Conservation (phyloP, 805 yeast genomes). For the Wickerhamiella occidentalis region DNA sequence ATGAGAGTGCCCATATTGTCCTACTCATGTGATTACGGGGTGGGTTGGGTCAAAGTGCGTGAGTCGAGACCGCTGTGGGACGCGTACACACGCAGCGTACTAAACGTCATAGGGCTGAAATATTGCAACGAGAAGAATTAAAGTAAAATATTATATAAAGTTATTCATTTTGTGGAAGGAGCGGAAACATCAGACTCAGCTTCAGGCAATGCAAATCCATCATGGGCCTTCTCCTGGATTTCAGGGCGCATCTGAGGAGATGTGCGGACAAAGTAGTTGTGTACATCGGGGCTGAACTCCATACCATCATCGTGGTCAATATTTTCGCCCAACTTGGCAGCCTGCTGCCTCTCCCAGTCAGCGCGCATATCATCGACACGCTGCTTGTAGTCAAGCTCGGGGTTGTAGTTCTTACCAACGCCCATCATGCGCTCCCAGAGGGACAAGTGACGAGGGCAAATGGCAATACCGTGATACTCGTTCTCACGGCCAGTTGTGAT, state of each 20-base stretch:
- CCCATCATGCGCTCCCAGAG: conserved; percentile 29
- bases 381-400: conserved; percentile 31
- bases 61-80: too few species aligned
- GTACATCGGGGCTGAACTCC: conserved; percentile 25
- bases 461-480: conserved; percentile 32
- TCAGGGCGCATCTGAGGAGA: conserved; percentile 27
- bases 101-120: too few species aligned
- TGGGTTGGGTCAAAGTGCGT: neutral
- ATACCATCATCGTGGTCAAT: conserved; percentile 19
- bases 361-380: conserved; percentile 28
- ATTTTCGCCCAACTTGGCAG: conserved; percentile 16
- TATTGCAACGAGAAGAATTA: too few species aligned
- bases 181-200: conserved; percentile 16
- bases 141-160: neutral
- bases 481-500: conserved; percentile 27
- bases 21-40: conserved; percentile 8
- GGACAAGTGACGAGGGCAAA: conserved; percentile 28
- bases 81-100: too few species aligned
- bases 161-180: conserved; percentile 1
- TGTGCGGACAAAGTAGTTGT: conserved; percentile 28
- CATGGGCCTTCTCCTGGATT: conserved; percentile 19
- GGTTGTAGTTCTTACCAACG: conserved; percentile 28
- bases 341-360: conserved; percentile 30
- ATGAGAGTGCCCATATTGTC: conserved; percentile 35
- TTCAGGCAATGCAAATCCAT: conserved; percentile 26